A percentile compares a stretch with the other conserved stretches of the same genome.
Evolutionary conservation across 2,329 filamentous ascomycete species (phyloP).

Genomic region (Didymosphaeria variabile): DNA sequence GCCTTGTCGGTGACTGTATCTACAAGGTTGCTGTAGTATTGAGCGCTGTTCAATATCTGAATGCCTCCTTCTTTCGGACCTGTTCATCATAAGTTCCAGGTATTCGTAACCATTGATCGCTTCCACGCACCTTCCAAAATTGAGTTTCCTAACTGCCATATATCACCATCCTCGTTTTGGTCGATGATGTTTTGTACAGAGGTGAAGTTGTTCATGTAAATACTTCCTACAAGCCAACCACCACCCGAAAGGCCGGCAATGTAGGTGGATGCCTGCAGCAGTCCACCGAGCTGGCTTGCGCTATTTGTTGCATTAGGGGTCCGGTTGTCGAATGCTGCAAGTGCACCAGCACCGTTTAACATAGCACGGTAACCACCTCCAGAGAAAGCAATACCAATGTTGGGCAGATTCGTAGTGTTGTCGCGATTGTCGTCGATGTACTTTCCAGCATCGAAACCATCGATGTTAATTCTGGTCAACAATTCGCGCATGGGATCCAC

Average conservation of each 20-base stretch:
- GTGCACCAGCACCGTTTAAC: constrained; percentile 80
- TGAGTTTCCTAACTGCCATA: constrained; percentile 71
- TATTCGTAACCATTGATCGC: neutral
- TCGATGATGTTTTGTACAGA: constrained; percentile 67
- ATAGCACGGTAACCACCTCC: constrained; percentile 90
- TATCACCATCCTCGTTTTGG: constrained; percentile 53
- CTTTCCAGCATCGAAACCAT: constrained; percentile 75
- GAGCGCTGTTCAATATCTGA: constrained; percentile 63
- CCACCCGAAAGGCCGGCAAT: constrained; percentile 83
- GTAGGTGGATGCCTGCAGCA: constrained; percentile 84
- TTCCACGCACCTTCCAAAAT: constrained; percentile 62
- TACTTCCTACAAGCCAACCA: constrained; percentile 83
- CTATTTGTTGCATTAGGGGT: constrained; percentile 66
- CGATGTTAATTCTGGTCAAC: constrained; percentile 75
- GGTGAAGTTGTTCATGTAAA: constrained; percentile 81
- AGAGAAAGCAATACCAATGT: constrained; percentile 79
- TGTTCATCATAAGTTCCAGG: constrained; percentile 19
- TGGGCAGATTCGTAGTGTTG: constrained; percentile 68
- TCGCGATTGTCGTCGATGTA: constrained; percentile 72
- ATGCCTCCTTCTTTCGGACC: constrained; percentile 61
- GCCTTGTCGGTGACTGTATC: constrained; percentile 68
- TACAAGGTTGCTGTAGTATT: constrained; percentile 70
- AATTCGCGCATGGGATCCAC: constrained; percentile 78
- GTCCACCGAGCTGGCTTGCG: constrained; percentile 76
- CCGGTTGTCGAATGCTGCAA: constrained; percentile 81